phyloP scores from a whole-genome alignment of 768 basidiomycete species.

The Termitomyces sp. region DNA sequence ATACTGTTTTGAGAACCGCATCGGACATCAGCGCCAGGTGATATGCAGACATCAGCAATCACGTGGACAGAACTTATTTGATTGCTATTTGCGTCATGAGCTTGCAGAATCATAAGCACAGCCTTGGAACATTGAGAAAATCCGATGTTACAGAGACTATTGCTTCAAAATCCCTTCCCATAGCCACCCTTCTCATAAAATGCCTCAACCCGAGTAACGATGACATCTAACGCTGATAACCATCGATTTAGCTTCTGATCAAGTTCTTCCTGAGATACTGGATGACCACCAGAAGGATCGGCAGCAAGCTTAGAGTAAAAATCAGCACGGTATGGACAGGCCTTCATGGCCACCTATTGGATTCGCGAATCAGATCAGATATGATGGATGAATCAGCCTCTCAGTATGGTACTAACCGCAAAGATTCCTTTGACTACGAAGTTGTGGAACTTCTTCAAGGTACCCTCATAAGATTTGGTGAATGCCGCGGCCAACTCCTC shows the following conservation, averaged over 20 bases:
- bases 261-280: conserved; percentile 43
- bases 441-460: conserved; percentile 82
- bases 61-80: neutral
- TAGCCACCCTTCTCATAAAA: conserved; percentile 61
- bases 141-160: neutral
- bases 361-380: neutral
- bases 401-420: conserved; percentile 32
- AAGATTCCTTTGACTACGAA: conserved; percentile 65
- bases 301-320: conserved; percentile 66
- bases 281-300: conserved; percentile 46
- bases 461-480: conserved; percentile 71
- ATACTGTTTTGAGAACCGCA: neutral
- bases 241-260: conserved; percentile 56
- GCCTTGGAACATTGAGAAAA: neutral
- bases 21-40: neutral
- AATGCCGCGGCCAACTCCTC: conserved; percentile 72
- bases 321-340: conserved; percentile 58
- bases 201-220: conserved; percentile 46
- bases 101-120: neutral
- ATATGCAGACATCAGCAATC: neutral
- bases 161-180: conserved; percentile 38
- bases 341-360: conserved; percentile 56
- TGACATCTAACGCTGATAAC: conserved; percentile 56
- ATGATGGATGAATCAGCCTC: neutral
- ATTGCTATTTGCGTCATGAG: neutral